phyloP scores from a whole-genome alignment of 2,329 filamentous ascomycete species.

The Endoconidiophora laricicola region DNA sequence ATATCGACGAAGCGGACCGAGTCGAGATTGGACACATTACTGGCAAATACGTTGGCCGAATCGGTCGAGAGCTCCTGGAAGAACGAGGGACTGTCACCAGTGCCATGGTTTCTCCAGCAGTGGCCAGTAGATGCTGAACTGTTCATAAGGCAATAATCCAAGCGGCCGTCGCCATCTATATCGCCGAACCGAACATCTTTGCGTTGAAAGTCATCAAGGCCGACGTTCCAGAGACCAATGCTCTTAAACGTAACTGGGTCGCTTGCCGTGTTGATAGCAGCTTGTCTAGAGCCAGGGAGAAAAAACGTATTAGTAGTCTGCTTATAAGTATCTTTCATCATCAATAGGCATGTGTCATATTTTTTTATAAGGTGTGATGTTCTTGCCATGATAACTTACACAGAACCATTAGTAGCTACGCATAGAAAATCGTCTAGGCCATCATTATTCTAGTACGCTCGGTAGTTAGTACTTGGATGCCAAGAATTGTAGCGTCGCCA shows the following conservation, averaged over 20 bases:
- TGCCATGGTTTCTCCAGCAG: constrained; percentile 21
- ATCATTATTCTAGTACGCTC: constrained; percentile 12
- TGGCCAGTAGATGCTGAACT: constrained; percentile 14
- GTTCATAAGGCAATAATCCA: constrained; percentile 19
- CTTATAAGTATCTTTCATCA: neutral
- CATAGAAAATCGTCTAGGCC: constrained; percentile 20
- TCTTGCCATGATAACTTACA: constrained; percentile 3
- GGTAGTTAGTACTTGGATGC: neutral
- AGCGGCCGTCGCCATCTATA: constrained; percentile 20
- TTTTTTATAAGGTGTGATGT: no score
- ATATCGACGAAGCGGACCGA: constrained; percentile 16
- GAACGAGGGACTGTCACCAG: constrained; percentile 17
- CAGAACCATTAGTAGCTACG: constrained; percentile 15
- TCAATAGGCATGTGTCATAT: no score
- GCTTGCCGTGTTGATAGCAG: constrained; percentile 9
- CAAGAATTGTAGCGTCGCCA: neutral
- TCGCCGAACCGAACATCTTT: constrained; percentile 19
- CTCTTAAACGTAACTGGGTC: constrained; percentile 7
- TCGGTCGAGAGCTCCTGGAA: constrained; percentile 19
- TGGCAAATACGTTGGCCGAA: neutral
- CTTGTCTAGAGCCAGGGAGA: neutral
- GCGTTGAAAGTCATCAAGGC: constrained; percentile 4
- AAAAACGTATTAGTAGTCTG: neutral
- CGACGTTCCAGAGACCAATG: constrained; percentile 7
- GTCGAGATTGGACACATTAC: constrained; percentile 12